Percentiles rank a stretch among this genome's conserved stretches.
Evolutionary conservation across 768 basidiomycete genomes (phyloP).

Genomic region (Tulasnella calospora): DNA sequence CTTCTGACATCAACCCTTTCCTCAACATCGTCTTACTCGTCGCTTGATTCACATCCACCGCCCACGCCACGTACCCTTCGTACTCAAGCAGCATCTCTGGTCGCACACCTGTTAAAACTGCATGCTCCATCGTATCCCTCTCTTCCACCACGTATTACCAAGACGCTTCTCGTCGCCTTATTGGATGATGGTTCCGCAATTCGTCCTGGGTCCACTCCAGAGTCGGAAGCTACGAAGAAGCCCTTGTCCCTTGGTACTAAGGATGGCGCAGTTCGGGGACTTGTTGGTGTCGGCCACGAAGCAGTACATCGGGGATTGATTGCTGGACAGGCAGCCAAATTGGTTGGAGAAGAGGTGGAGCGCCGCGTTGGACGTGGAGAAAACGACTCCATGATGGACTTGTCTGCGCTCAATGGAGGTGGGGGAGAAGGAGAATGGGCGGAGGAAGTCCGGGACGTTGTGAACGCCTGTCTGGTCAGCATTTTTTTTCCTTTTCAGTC

Average conservation of each 20-base stretch:
- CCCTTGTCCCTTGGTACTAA: slow-evolving; percentile 59
- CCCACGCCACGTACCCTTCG: slow-evolving; percentile 56
- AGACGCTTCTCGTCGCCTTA: slow-evolving; percentile 85
- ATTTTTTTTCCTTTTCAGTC: neutral
- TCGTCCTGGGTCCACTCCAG: slow-evolving; percentile 21
- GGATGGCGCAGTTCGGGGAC: slow-evolving; percentile 84
- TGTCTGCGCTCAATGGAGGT: neutral
- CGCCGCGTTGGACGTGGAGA: neutral
- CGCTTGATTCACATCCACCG: slow-evolving; percentile 22
- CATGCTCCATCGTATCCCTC: slow-evolving; percentile 87
- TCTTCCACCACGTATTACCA: slow-evolving; percentile 83
- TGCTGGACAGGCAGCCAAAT: slow-evolving; percentile 71
- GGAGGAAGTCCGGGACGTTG: slow-evolving; percentile 13
- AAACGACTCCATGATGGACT: neutral
- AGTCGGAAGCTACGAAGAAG: slow-evolving; percentile 30
- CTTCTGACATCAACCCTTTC: slow-evolving; percentile 85
- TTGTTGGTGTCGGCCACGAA: slow-evolving; percentile 79
- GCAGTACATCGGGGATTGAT: slow-evolving; percentile 77
- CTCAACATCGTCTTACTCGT: slow-evolving; percentile 48
- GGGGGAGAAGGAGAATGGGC: slow-evolving; percentile 7
- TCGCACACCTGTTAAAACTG: slow-evolving; percentile 73
- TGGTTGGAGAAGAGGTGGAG: slow-evolving; percentile 58
- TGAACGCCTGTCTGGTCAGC: slow-evolving; percentile 13
- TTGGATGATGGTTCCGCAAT: slow-evolving; percentile 37
- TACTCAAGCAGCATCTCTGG: slow-evolving; percentile 73